Evolutionary conservation across 371 early-diverging fungal genomes (phyloP), one percentile per base, ranked within the genome.

Genomic region (Catenaria anguillulae): DNA sequence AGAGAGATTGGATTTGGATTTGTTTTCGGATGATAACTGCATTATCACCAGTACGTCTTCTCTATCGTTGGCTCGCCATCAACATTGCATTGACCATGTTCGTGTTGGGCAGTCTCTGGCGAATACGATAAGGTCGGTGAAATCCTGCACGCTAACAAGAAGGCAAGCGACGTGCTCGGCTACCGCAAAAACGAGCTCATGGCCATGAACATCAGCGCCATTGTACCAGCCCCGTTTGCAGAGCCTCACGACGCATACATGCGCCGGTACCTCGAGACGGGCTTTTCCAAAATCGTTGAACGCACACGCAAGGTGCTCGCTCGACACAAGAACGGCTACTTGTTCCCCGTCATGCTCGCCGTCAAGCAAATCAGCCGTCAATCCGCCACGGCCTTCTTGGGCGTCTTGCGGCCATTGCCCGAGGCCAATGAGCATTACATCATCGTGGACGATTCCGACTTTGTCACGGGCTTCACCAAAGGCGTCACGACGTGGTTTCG

Each of bases 171-270:
- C 31, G 13, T 69, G 17, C 69, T 73, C 61, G 66, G 68, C 3
- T 67, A 63, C 60, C 56, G 50, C 13, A 56, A 60, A 36, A 26
- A 26, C 24, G 73, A 73, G 37, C 21, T 64, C 17, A 17, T 70
- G 40, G 23, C 13, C 1, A 55, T 62, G 12, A 74, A 74, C 60
- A 68, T 74, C 45, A 65, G 43, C 24, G 63, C 43, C 10, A 70
- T 74, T 34, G 37, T 74, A 29, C 74, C 74, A 2, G 66, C 64
- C 15, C 74, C 74, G n/a, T 74, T 71, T 59, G 35, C 65, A 6
- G 71, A 71, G 56, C 33, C 63, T 3, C 74, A 74, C 59, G 74
- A 74, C 62, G 60, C 13, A n/a, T 67, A 63, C 37, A 45, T 74
- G n/a, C 24, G 36, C 26, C 64, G 62, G 50, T 74, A 74, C 55